These are phyloP conservation scores for Sporothrix euskadiensis DNA, from an alignment of 2,329 filamentous ascomycete species.

Conservation along the genomic window DNA sequence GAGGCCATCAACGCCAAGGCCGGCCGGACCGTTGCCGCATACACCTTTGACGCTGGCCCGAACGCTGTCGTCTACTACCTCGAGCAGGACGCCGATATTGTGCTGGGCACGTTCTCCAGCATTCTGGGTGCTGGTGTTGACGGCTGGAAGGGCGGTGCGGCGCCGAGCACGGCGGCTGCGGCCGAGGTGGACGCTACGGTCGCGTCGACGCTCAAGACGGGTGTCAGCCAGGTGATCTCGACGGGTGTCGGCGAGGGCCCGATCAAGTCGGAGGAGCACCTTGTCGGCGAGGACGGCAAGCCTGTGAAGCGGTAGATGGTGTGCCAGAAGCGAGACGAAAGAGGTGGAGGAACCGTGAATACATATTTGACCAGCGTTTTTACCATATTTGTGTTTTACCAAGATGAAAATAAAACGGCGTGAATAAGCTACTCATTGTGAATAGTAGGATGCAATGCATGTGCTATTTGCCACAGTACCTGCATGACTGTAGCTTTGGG, in stretches of 20 bases:
- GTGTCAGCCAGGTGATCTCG: slow-evolving; percentile 85
- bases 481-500: not conserved
- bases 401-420: slow-evolving; percentile 8
- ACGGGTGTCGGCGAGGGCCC: slow-evolving; percentile 92
- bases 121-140: slow-evolving; percentile 61
- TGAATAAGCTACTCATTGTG: not conserved
- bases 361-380: slow-evolving; percentile 18
- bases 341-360: not conserved
- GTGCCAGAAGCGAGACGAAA: not conserved
- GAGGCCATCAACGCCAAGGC: slow-evolving; percentile 83
- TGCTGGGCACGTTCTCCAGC: slow-evolving; percentile 76
- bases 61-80: slow-evolving; percentile 97
- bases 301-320: slow-evolving; percentile 38
- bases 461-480: not conserved
- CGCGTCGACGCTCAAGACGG: slow-evolving; percentile 68
- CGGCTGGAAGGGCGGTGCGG: slow-evolving; percentile 66
- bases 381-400: slow-evolving; percentile 4
- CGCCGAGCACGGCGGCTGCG: slow-evolving; percentile 51
- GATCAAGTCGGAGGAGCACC: slow-evolving; percentile 71
- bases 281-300: slow-evolving; percentile 68
- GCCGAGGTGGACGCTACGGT: slow-evolving; percentile 66
- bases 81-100: slow-evolving; percentile 69
- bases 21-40: slow-evolving; percentile 80
- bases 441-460: not conserved
- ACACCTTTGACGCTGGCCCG: slow-evolving; percentile 96